Conservation (phyloP, 2,329 filamentous ascomycete species). For the Lasiodiplodia hormozganensis region DNA sequence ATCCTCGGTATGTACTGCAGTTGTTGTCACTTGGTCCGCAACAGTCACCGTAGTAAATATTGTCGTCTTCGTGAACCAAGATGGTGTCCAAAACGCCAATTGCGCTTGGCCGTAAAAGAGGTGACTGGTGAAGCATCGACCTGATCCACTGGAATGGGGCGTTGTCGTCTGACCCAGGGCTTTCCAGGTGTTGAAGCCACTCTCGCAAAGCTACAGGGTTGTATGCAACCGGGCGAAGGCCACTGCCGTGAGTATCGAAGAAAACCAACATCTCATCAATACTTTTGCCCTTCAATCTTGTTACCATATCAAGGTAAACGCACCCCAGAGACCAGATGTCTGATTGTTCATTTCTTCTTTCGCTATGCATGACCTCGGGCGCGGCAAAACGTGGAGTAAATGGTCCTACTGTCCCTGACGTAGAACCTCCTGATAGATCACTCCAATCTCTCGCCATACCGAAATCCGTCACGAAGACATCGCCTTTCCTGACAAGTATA, state of each 20-base stretch:
- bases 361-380: neutral
- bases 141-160: neutral
- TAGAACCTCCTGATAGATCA: slow-evolving; percentile 29
- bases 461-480: slow-evolving; percentile 40
- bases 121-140: neutral
- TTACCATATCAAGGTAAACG: neutral
- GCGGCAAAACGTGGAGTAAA: slow-evolving; percentile 5
- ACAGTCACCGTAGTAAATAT: neutral
- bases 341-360: neutral
- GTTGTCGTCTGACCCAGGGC: neutral
- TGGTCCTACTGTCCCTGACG: neutral
- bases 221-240: neutral
- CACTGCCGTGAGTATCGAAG: neutral
- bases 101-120: neutral
- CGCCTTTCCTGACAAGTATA: slow-evolving; percentile 37
- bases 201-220: neutral
- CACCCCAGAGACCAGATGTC: slow-evolving; percentile 12
- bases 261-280: neutral
- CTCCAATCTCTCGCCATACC: slow-evolving; percentile 35
- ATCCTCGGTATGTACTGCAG: neutral
- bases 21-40: neutral
- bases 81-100: neutral
- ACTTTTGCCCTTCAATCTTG: neutral
- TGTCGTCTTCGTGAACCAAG: neutral
- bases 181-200: neutral